Base-by-base conservation (phyloP, 805 yeast genomes). In the Kodamaea restingae region DNA sequence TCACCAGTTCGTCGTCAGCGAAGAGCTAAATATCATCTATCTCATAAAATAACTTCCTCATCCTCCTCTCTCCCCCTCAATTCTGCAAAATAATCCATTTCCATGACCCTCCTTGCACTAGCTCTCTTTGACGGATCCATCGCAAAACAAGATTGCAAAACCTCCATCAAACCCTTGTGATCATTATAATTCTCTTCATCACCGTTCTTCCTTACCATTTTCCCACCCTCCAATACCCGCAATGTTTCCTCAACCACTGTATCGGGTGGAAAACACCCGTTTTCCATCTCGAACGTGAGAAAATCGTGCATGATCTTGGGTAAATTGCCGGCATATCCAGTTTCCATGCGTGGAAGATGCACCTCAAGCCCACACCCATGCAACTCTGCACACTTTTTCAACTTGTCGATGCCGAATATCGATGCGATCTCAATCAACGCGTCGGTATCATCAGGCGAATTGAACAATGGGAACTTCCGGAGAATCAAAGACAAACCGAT, bases 371-470 rank as follows among this genome's bases (percentile, higher is more conserved):
- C 93, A 38, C 90, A 72, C 0, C 98, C 98, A 65, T 93, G 98
- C 28, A 87, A 58, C 41, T 76, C 75, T 4, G 97, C 95, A 51
- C 88, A 80, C 45, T 78, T 76, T 46, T 78, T 78, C 76, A 93
- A 72, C 47, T 76, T 78, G 8, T 74, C 76, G 35, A 75, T 59
- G 2, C 98, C 98, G 63, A 86, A 90, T 2, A 93, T 70, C 2
- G 81, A 67, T 0, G 95, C 80, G 25, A 91, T 67, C 57, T 93
- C 98, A 24, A 90, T 74, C 36, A 91, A 58, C 0, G 98, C 96
- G 52, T 93, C 98, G 2, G 81, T 79, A 56, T 93, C 98, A 61
- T 91, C 98, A 4, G 86, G 80, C 2, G 97, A 88, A 55, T 88
- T 88, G 67, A 93, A 93, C 54, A 93, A 83, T 4, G 98, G 98